A percentile compares a stretch with the other conserved stretches of the same genome.
phyloP scores from a whole-genome alignment of 2,329 filamentous ascomycete genomes.

The Zopfia rhizophila region DNA sequence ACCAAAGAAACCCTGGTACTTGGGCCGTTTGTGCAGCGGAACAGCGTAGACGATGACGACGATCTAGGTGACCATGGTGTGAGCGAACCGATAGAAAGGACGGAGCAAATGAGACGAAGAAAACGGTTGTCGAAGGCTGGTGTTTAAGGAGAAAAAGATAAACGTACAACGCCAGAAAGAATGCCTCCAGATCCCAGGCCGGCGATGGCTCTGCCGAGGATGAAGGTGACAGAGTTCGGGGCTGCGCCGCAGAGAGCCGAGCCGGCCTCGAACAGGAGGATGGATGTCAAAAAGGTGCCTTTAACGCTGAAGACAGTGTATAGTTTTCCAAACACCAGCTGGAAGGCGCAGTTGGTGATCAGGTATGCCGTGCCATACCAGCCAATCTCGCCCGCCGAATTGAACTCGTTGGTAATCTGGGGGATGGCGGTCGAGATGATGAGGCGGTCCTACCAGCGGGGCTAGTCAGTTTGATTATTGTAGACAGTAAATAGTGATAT shows the following conservation, averaged over 20 bases:
- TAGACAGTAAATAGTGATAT: no score
- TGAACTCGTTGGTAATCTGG: constrained; percentile 24
- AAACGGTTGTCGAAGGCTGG: no score
- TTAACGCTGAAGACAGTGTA: constrained; percentile 55
- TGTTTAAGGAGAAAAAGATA: no score
- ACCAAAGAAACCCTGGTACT: constrained; percentile 43
- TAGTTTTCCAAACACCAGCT: constrained; percentile 51
- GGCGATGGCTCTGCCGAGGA: constrained; percentile 55
- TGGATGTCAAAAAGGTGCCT: constrained; percentile 44
- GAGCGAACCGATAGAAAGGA: no score
- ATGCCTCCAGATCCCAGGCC: constrained; percentile 58
- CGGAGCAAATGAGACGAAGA: constrained; percentile 1
- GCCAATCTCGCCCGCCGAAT: constrained; percentile 19
- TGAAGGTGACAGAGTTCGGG: constrained; percentile 52
- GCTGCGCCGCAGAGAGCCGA: constrained; percentile 51
- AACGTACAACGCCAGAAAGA: constrained; percentile 55
- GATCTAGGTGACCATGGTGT: no score
- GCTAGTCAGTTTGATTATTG: no score
- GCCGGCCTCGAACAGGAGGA: constrained; percentile 57
- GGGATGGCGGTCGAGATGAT: constrained; percentile 25
- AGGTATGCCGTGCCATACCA: constrained; percentile 29
- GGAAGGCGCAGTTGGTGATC: constrained; percentile 33
- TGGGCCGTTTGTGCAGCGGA: constrained; percentile 50
- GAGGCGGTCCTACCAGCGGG: no score
- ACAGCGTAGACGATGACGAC: constrained; percentile 2